A percentile compares a stretch with the other conserved stretches of the same genome.
Conservation (phyloP, 1,284 basidiomycete genomes). For the Retiboletus flavoniger region DNA sequence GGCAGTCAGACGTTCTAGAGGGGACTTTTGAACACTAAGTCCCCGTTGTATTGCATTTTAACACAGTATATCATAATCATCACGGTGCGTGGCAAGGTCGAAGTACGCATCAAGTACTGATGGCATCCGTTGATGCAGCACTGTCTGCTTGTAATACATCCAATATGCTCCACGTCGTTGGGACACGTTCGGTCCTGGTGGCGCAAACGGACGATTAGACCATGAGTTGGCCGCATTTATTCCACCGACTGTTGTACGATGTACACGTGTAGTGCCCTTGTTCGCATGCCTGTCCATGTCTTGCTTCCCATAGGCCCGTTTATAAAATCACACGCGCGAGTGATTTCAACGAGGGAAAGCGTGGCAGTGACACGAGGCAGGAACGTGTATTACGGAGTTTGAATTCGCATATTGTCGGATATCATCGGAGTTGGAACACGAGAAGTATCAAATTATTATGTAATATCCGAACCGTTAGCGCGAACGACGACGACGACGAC, state of each 20-base stretch:
- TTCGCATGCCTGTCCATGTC: conserved; percentile 9
- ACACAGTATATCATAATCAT: conserved; percentile 26
- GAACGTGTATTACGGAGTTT: conserved; percentile 27
- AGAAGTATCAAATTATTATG: conserved; percentile 28
- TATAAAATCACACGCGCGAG: conserved; percentile 13
- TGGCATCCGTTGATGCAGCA: not conserved
- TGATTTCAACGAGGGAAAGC: conserved; percentile 25
- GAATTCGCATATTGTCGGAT: conserved; percentile 1
- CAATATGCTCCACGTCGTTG: not conserved
- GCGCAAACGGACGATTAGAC: not conserved
- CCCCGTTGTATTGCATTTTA: conserved; percentile 19
- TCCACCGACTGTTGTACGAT: conserved; percentile 8
- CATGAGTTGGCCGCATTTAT: not conserved
- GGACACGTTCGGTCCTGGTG: conserved; percentile 13
- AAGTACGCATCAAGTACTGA: conserved; percentile 1
- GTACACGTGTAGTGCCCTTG: conserved; percentile 20
- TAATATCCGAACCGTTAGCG: conserved; percentile 19
- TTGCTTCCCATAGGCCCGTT: not conserved
- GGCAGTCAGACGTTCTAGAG: conserved; percentile 7
- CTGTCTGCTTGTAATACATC: conserved; percentile 14
- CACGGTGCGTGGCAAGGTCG: conserved; percentile 9
- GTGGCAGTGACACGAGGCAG: conserved; percentile 21
- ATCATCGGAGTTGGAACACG: conserved; percentile 20
- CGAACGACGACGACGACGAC: conserved; percentile 30
- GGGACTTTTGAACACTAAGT: conserved; percentile 33